Conservation (phyloP, 768 basidiomycete genomes). For the Lepiota subincarnata region DNA sequence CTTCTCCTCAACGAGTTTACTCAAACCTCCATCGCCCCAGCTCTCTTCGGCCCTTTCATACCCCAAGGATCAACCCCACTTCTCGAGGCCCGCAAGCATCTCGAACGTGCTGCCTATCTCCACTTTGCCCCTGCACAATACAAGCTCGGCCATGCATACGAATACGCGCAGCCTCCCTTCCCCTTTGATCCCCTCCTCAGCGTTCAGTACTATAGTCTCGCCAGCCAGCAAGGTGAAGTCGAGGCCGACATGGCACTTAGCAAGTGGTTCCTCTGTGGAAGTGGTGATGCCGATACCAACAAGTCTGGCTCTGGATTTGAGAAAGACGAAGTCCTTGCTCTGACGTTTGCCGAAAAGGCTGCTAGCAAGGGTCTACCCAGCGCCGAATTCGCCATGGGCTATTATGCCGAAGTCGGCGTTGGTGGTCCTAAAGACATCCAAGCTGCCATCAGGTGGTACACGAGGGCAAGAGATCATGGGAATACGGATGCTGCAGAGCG, state of each 20-base stretch:
- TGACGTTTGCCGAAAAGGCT: slow-evolving; percentile 88
- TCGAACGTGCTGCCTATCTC: slow-evolving; percentile 84
- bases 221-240: slow-evolving; percentile 78
- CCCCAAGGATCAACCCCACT: slow-evolving; percentile 43
- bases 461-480: slow-evolving; percentile 69
- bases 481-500: slow-evolving; percentile 80
- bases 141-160: slow-evolving; percentile 90
- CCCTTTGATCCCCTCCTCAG: slow-evolving; percentile 84
- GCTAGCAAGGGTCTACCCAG: slow-evolving; percentile 68
- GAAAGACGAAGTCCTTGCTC: slow-evolving; percentile 83
- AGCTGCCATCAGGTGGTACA: slow-evolving; percentile 75
- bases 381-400: slow-evolving; percentile 95
- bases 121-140: slow-evolving; percentile 85
- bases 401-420: slow-evolving; percentile 91
- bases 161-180: slow-evolving; percentile 83
- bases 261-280: slow-evolving; percentile 96
- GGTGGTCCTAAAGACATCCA: slow-evolving; percentile 63
- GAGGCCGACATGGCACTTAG: slow-evolving; percentile 97
- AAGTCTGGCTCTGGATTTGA: slow-evolving; percentile 46
- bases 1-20: slow-evolving; percentile 82
- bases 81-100: slow-evolving; percentile 67
- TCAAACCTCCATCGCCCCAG: slow-evolving; percentile 50
- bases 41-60: slow-evolving; percentile 52
- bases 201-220: slow-evolving; percentile 86
- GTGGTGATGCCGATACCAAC: slow-evolving; percentile 32